A percentile compares a stretch with the other conserved stretches of the same genome.
Evolutionary conservation across 176 grass and related monocot species (phyloP).

Genomic region (Oryza glaberrima): DNA sequence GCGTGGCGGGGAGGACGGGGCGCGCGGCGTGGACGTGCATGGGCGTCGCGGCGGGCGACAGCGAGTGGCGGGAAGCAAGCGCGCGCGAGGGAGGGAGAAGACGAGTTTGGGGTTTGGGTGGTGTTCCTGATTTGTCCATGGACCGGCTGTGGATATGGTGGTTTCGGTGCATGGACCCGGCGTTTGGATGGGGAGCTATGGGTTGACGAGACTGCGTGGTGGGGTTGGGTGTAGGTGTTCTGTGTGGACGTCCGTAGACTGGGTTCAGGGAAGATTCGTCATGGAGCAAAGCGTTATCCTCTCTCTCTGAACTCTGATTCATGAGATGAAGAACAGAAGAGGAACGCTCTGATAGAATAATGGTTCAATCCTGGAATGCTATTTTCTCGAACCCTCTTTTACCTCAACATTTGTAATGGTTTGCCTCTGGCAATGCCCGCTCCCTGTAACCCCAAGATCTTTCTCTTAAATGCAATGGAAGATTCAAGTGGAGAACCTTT

Average conservation of each 20-base stretch:
- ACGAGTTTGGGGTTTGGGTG: neutral
- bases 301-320: neutral
- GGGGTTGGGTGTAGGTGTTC: neutral
- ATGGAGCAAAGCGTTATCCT: conserved; percentile 32
- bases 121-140: neutral
- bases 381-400: no score
- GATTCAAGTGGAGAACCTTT: no score
- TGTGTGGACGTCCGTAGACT: neutral
- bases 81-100: neutral
- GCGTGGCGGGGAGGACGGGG: conserved; percentile 41
- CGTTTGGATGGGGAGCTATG: neutral
- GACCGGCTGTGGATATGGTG: conserved; percentile 46
- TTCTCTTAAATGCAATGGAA: no score
- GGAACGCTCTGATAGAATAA: no score
- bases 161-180: neutral
- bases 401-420: no score
- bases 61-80: conserved; percentile 39
- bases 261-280: neutral
- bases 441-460: no score
- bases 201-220: neutral
- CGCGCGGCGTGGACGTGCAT: conserved; percentile 49
- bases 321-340: no score
- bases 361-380: no score
- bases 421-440: no score
- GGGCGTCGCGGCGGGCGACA: conserved; percentile 23